Evolutionary conservation across 345 rosid species (phyloP).

Genomic region (Arabis alpina): DNA sequence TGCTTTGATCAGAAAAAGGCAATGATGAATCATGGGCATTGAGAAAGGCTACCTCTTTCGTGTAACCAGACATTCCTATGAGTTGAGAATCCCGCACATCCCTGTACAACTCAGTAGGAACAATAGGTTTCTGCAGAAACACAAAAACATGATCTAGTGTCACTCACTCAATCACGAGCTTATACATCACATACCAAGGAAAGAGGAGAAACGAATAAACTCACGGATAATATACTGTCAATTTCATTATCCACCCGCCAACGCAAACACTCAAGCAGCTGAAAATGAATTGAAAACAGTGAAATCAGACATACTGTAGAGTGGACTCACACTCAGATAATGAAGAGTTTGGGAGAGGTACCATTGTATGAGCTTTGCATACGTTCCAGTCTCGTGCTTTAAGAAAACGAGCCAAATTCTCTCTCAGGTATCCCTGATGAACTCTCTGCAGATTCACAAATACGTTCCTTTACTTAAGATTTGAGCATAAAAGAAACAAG

Average conservation of each 20-base stretch:
- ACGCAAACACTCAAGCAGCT: slow-evolving; percentile 82
- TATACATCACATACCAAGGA: background rate
- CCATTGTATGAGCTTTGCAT: slow-evolving; percentile 83
- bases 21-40: background rate
- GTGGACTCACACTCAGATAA: background rate
- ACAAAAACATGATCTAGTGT: background rate
- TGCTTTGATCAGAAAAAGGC: background rate
- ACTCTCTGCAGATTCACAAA: slow-evolving; percentile 59
- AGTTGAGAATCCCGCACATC: slow-evolving; percentile 86
- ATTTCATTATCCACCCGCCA: slow-evolving; percentile 93
- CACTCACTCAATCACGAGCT: slow-evolving; percentile 19
- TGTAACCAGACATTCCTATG: slow-evolving; percentile 92
- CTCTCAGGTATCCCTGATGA: slow-evolving; percentile 79
- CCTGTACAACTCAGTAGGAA: slow-evolving; percentile 74
- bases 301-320: slow-evolving; percentile 14
- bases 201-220: slow-evolving; percentile 33
- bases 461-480: background rate
- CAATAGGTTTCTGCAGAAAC: slow-evolving; percentile 75
- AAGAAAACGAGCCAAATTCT: slow-evolving; percentile 75
- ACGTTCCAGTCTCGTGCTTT: slow-evolving; percentile 96
- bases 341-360: slow-evolving; percentile 39
- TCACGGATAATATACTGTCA: slow-evolving; percentile 73
- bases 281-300: slow-evolving; percentile 35
- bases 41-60: slow-evolving; percentile 68
- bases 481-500: background rate